Evolutionary conservation across 2,329 filamentous ascomycete genomes (phyloP).

Genomic region (Elsinoe arachidis): DNA sequence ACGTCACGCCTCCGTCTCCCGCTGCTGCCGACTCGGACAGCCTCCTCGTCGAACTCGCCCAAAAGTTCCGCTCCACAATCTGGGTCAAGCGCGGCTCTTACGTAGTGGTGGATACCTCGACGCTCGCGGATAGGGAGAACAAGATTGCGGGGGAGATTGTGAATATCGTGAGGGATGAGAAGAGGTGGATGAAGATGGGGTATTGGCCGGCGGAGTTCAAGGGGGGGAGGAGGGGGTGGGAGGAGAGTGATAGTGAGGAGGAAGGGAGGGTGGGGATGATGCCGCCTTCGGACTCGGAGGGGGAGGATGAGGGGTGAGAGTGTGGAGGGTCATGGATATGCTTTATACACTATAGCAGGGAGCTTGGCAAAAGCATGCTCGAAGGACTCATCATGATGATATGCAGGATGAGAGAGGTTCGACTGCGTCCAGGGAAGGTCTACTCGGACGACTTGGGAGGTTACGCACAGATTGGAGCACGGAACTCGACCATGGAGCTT

Average conservation of each 20-base stretch:
- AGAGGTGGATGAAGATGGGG: conserved; percentile 75
- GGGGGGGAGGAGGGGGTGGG: conserved; percentile 46
- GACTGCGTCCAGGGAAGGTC: no score
- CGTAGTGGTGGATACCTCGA: conserved; percentile 68
- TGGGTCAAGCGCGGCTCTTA: conserved; percentile 88
- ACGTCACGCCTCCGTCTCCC: conserved; percentile 44
- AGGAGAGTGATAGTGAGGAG: conserved; percentile 61
- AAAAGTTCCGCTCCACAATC: conserved; percentile 81
- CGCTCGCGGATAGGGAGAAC: conserved; percentile 58
- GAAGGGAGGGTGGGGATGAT: conserved; percentile 76
- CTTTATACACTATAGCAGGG: no score
- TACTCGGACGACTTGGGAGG: no score
- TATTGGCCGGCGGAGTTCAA: conserved; percentile 57
- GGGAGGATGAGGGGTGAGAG: conserved; percentile 47
- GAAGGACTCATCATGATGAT: neutral
- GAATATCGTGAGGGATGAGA: conserved; percentile 87
- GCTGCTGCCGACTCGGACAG: conserved; percentile 52
- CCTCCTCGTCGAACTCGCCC: conserved; percentile 71
- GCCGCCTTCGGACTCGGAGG: conserved; percentile 73
- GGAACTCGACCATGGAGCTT: no score
- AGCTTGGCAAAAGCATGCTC: neutral
- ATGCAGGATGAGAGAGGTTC: no score
- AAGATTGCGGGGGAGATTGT: conserved; percentile 83
- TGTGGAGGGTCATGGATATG: no score
- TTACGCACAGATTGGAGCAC: no score